A percentile compares a stretch with the other conserved stretches of the same genome.
These are phyloP conservation scores for Fragaria ananassa DNA, from an alignment of 306 rosid genomes.

Conservation along the genomic window DNA sequence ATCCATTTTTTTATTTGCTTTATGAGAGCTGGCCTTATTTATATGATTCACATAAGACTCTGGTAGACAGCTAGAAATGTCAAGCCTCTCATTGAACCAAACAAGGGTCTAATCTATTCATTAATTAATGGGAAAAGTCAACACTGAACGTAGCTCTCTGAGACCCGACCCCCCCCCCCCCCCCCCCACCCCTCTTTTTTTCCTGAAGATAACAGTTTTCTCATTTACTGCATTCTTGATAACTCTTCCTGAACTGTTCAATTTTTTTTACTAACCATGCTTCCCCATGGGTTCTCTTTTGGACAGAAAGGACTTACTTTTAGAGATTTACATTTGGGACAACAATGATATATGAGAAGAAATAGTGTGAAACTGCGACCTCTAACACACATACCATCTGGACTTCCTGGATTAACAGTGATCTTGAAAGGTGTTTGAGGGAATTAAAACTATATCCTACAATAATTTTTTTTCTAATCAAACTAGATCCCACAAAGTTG, in stretches of 20 bases:
- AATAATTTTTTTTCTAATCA: too few relatives aligned
- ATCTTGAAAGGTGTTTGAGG: background rate
- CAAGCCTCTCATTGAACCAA: background rate
- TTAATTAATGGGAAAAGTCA: too few relatives aligned
- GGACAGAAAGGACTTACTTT: background rate
- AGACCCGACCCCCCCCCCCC: too few relatives aligned
- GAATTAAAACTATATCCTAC: background rate
- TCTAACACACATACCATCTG: background rate
- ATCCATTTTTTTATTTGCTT: background rate
- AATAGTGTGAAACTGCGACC: background rate
- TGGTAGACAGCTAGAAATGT: background rate
- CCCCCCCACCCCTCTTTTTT: too few relatives aligned
- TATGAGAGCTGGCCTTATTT: background rate
- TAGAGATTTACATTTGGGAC: background rate
- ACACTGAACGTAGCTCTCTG: background rate
- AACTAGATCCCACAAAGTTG: background rate
- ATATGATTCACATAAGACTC: background rate
- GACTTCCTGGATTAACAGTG: background rate
- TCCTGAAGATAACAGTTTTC: background rate
- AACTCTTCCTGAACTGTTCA: background rate
- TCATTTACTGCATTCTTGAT: background rate
- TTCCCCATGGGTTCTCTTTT: background rate
- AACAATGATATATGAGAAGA: background rate
- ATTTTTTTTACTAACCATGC: background rate
- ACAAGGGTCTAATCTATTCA: background rate